Conservation (phyloP, 225 moss, liverwort and hornwort genomes). For the Rhytidiadelphus loreus region DNA sequence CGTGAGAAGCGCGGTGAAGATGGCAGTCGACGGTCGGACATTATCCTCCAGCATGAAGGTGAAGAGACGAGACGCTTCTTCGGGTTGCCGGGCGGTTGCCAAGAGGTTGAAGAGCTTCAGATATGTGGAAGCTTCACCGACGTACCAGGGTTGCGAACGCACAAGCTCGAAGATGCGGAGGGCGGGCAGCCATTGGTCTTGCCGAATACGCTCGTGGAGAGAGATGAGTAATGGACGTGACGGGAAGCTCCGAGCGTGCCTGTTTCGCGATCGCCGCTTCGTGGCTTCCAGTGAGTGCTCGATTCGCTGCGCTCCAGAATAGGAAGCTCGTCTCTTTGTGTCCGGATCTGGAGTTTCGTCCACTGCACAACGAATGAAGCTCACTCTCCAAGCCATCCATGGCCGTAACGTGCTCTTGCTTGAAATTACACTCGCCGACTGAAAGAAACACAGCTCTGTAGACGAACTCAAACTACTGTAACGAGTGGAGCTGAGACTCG, state of each 20-base stretch:
- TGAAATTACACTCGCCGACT: not conserved
- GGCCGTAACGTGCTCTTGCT: not conserved
- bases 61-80: constrained; percentile 42
- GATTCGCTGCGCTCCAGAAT: constrained; percentile 23
- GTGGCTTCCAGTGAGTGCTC: constrained; percentile 29
- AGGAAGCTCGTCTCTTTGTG: not conserved
- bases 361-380: not conserved
- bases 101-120: constrained; percentile 58
- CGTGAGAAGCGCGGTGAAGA: constrained; percentile 55
- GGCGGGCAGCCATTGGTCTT: constrained; percentile 18
- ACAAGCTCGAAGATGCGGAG: constrained; percentile 47
- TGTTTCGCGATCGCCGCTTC: constrained; percentile 9
- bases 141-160: constrained; percentile 76
- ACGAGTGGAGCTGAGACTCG: not conserved
- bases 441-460: not conserved
- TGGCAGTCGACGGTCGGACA: constrained; percentile 40
- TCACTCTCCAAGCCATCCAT: not conserved
- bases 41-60: constrained; percentile 40
- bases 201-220: constrained; percentile 43
- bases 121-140: constrained; percentile 44
- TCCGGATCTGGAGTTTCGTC: not conserved
- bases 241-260: constrained; percentile 15
- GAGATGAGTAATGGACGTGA: constrained; percentile 54
- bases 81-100: constrained; percentile 49
- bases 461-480: not conserved